phyloP scores from a whole-genome alignment of 1,284 basidiomycete genomes.

The Rhodotorula sp. region DNA sequence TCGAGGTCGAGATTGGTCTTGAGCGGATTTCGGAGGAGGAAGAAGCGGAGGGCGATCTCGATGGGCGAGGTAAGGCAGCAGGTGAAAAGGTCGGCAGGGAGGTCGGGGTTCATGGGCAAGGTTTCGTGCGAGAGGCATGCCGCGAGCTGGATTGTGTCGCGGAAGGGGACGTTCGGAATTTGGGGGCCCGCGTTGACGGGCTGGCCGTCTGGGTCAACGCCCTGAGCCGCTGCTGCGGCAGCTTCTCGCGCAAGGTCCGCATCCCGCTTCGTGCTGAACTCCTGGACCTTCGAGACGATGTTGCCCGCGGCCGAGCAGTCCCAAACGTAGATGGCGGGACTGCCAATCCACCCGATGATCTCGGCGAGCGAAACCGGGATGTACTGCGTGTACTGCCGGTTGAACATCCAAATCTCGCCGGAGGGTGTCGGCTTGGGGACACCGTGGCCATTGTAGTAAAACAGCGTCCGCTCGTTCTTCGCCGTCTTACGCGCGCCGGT shows the following conservation, averaged over 20 bases:
- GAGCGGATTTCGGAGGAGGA: slow-evolving; percentile 81
- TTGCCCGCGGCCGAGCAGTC: slow-evolving; percentile 96
- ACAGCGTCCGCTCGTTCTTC: slow-evolving; percentile 89
- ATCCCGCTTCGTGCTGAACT: slow-evolving; percentile 80
- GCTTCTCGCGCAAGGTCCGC: slow-evolving; percentile 58
- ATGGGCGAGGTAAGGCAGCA: slow-evolving; percentile 97
- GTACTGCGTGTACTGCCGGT: slow-evolving; percentile 95
- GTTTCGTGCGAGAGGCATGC: slow-evolving; percentile 90
- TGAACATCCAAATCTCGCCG: slow-evolving; percentile 99
- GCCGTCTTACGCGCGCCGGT: slow-evolving; percentile 79
- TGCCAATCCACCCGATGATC: slow-evolving; percentile 50
- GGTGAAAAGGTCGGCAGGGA: slow-evolving; percentile 96
- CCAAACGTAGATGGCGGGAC: slow-evolving; percentile 97
- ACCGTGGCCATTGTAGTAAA: slow-evolving; percentile 98
- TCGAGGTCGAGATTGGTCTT: slow-evolving; percentile 61
- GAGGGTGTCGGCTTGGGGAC: slow-evolving; percentile 95
- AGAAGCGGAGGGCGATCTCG: slow-evolving; percentile 93
- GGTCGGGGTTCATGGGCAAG: slow-evolving; percentile 90
- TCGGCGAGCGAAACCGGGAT: slow-evolving; percentile 67
- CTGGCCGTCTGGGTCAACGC: slow-evolving; percentile 15
- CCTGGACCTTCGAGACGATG: slow-evolving; percentile 85
- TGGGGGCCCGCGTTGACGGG: slow-evolving; percentile 50
- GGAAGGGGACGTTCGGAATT: slow-evolving; percentile 60
- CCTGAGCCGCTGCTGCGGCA: slow-evolving; percentile 15
- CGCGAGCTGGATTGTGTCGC: slow-evolving; percentile 90